phyloP scores from a whole-genome alignment of 2,329 filamentous ascomycete species.

The Tricladium varicosporioides region DNA sequence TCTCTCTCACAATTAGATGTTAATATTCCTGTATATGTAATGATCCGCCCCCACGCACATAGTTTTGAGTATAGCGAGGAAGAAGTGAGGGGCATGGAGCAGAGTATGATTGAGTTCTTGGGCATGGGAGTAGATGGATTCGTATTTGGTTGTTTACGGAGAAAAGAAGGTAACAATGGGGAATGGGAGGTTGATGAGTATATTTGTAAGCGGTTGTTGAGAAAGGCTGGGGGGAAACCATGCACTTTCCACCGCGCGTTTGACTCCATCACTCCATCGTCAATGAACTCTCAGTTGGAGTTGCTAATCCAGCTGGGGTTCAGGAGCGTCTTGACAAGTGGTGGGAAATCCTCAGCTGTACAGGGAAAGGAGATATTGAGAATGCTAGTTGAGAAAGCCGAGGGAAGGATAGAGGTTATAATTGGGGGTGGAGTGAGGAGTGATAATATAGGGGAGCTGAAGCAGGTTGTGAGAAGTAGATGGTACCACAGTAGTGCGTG shows the following conservation, averaged over 20 bases:
- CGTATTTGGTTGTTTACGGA: slow-evolving; percentile 48
- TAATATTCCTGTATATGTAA: slow-evolving; percentile 46
- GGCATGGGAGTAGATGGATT: slow-evolving; percentile 37
- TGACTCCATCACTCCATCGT: slow-evolving; percentile 37
- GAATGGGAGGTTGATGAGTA: slow-evolving; percentile 38
- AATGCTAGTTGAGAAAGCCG: slow-evolving; percentile 34
- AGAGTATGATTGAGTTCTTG: slow-evolving; percentile 37
- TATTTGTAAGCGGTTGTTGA: slow-evolving; percentile 42
- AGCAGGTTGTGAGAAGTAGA: slow-evolving; percentile 27
- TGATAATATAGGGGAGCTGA: slow-evolving; percentile 40
- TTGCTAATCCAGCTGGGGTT: slow-evolving; percentile 40
- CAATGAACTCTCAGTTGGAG: slow-evolving; percentile 14
- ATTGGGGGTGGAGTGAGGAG: slow-evolving; percentile 49
- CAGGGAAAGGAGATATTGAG: slow-evolving; percentile 18
- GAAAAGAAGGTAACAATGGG: slow-evolving; percentile 13
- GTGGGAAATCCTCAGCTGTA: slow-evolving; percentile 31
- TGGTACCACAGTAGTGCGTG: slow-evolving; percentile 45
- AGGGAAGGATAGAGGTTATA: slow-evolving; percentile 42
- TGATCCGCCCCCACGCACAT: slow-evolving; percentile 50
- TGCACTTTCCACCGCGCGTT: slow-evolving; percentile 57
- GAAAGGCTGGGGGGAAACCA: slow-evolving; percentile 38
- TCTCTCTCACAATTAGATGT: not conserved
- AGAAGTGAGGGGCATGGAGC: slow-evolving; percentile 45
- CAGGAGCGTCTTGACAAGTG: slow-evolving; percentile 46
- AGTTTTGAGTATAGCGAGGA: slow-evolving; percentile 42